phyloP scores from a whole-genome alignment of 495 filamentous ascomycete genomes.

The Aspergillus affinis region DNA sequence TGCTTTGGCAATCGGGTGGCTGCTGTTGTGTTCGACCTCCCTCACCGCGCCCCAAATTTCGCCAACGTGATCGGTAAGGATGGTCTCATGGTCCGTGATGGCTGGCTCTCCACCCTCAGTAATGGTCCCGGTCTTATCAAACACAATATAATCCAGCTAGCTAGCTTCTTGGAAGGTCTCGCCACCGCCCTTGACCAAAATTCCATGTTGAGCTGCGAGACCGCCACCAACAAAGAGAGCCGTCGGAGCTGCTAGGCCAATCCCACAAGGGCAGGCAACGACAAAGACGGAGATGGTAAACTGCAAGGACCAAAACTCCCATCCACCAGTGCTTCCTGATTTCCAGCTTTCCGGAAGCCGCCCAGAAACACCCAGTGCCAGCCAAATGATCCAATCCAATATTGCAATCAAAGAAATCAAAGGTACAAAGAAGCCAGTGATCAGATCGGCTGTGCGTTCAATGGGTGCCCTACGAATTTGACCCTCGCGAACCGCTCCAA shows the following conservation, averaged over 20 bases:
- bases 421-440: constrained; percentile 90
- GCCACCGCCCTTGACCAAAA: constrained; percentile 94
- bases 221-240: constrained; percentile 91
- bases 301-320: constrained; percentile 85
- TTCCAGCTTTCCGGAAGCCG: constrained; percentile 64
- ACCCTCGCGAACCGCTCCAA: constrained; percentile 84
- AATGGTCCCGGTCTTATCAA: constrained; percentile 95
- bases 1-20: constrained; percentile 83
- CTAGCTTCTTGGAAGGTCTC: constrained; percentile 96
- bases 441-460: constrained; percentile 76
- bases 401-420: constrained; percentile 79
- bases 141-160: constrained; percentile 79
- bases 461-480: constrained; percentile 85
- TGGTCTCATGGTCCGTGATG: constrained; percentile 68
- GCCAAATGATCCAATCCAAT: constrained; percentile 79
- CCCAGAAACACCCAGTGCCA: constrained; percentile 70
- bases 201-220: constrained; percentile 82
- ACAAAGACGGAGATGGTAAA: constrained; percentile 96
- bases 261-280: constrained; percentile 90
- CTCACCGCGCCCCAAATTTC: constrained; percentile 56
- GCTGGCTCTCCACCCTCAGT: constrained; percentile 79
- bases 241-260: constrained; percentile 91
- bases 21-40: constrained; percentile 76
- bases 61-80: constrained; percentile 39
- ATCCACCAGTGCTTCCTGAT: constrained; percentile 66